Evolutionary conservation across 2,329 filamentous ascomycete species (phyloP).

Genomic region (Neofusicoccum kwambonambiense): DNA sequence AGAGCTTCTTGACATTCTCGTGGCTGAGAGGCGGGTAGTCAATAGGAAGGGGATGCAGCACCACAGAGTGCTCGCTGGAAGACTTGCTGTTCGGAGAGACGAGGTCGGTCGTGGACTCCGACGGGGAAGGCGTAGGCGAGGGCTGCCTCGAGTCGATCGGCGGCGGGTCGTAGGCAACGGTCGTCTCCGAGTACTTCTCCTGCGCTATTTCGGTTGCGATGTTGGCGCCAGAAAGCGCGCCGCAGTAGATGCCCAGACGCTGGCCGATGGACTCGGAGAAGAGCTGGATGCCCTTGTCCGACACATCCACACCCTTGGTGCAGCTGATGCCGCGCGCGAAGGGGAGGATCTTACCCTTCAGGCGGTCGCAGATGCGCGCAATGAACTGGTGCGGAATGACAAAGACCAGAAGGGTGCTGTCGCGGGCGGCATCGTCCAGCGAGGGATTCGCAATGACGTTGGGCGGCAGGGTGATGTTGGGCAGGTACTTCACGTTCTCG

Average conservation of each 20-base stretch:
- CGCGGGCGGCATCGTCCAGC: conserved; percentile 73
- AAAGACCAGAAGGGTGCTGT: conserved; percentile 88
- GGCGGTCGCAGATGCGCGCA: conserved; percentile 75
- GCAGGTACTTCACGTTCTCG: conserved; percentile 98
- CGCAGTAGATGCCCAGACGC: conserved; percentile 91
- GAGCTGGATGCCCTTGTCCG: conserved; percentile 78
- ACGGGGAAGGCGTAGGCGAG: conserved; percentile 55
- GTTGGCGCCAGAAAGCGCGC: conserved; percentile 92
- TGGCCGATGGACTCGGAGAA: conserved; percentile 95
- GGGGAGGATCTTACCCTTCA: conserved; percentile 85
- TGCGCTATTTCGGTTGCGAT: conserved; percentile 91
- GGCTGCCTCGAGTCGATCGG: conserved; percentile 79
- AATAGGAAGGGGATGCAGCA: conserved; percentile 71
- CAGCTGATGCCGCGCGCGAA: conserved; percentile 93
- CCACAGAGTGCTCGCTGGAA: conserved; percentile 60
- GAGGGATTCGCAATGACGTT: conserved; percentile 86
- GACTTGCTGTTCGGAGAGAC: conserved; percentile 45
- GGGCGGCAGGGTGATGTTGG: conserved; percentile 75
- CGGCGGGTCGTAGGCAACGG: conserved; percentile 92
- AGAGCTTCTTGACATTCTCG: conserved; percentile 76
- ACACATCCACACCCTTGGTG: conserved; percentile 96
- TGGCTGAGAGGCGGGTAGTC: conserved; percentile 89
- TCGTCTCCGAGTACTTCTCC: conserved; percentile 97
- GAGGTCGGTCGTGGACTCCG: conserved; percentile 49
- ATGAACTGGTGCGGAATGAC: conserved; percentile 98